Base-by-base conservation (phyloP, 2,329 filamentous ascomycete species). In the Penicillium palitans region DNA sequence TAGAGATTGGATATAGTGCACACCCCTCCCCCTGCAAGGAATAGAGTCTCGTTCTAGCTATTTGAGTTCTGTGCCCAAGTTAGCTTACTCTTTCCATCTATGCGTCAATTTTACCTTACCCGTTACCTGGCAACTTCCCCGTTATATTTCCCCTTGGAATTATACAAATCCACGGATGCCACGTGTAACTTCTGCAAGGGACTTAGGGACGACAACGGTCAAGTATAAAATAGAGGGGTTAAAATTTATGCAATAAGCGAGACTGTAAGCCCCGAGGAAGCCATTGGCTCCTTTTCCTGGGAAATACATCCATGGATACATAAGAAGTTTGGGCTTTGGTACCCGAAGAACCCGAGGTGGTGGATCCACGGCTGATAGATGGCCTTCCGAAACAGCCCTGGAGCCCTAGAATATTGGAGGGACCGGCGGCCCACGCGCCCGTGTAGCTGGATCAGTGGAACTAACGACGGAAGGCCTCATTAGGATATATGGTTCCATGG, bases 291-390 rank as follows among this genome's bases (percentile, higher is more conserved):
- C 25, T 27, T n/a, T 6, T 27, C 24, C 24, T 45, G 17, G 42
- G 25, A 45, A 45, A 45, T 27, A 29, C 25, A 27, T 27, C 24
- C 24, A 45, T n/a, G 8, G 17, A 27, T 17, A 24, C 25, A 47
- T 17, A 17, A 24, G 13, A 29, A 17, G 15, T 52, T 56, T 50
- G 48, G 57, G 52, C 42, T 56, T 59, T 52, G 17, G 17, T 39
- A 45, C 52, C 56, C 47, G 59, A 58, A 7, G 21, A 27, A 46
- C 35, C 47, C 55, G 44, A 56, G 15, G 33, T 25, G 25, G 54
- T 56, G 47, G 47, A 52, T 35, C 46, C 31, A 39, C 57, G 57
- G 52, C 49, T 50, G 44, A 41, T 59, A 53, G 59, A 59, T 53
- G 39, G 47, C 44, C 37, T 51, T 37, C 42, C 27, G 41, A 40